These are phyloP conservation scores for Spinacia oleracea DNA, from an alignment of 179 eudicot species.

Conservation along the genomic window DNA sequence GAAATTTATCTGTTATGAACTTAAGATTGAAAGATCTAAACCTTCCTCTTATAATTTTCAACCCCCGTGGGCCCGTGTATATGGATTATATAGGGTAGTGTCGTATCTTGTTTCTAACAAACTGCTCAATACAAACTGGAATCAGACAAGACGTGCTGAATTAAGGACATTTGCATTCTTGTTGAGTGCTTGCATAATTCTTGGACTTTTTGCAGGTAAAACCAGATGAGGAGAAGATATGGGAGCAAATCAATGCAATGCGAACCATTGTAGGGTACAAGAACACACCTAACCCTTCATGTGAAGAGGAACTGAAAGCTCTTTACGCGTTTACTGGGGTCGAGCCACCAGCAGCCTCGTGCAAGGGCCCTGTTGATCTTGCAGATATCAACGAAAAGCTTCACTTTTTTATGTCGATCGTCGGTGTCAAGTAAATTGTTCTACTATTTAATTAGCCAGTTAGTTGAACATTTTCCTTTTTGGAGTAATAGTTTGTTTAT, in stretches of 20 bases:
- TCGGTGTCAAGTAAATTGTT: slow-evolving; percentile 61
- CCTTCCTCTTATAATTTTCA: too few relatives aligned
- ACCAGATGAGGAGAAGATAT: slow-evolving; percentile 42
- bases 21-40: too few relatives aligned
- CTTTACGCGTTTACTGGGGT: slow-evolving; percentile 78
- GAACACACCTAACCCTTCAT: slow-evolving; percentile 35
- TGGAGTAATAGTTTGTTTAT: neutral
- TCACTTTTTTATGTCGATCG: slow-evolving; percentile 63
- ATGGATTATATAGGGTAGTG: neutral
- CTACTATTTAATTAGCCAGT: neutral
- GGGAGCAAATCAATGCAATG: slow-evolving; percentile 61
- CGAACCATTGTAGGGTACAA: slow-evolving; percentile 66
- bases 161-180: neutral
- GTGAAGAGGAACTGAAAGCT: slow-evolving; percentile 62
- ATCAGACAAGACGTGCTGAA: neutral
- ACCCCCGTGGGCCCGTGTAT: neutral
- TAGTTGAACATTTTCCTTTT: neutral
- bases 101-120: neutral
- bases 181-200: neutral
- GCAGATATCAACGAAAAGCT: slow-evolving; percentile 53
- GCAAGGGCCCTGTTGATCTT: slow-evolving; percentile 35
- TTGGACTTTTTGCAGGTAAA: slow-evolving; percentile 19
- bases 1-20: too few relatives aligned
- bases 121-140: neutral
- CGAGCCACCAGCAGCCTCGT: slow-evolving; percentile 59